phyloP scores from a whole-genome alignment of 306 rosid species.

The Nissolia schottii region DNA sequence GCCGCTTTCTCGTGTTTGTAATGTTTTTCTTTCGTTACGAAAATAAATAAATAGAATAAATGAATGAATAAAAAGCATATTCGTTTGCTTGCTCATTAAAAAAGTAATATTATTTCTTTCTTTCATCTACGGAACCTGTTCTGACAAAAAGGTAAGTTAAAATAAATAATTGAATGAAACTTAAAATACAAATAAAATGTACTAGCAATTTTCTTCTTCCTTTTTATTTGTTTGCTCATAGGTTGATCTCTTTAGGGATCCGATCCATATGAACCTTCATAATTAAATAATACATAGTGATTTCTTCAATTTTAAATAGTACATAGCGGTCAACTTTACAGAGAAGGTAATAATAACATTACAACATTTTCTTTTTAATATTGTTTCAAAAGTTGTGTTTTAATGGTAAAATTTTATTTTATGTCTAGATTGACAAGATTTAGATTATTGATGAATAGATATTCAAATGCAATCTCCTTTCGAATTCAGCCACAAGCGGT shows the following conservation, averaged over 20 bases:
- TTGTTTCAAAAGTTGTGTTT: too few relatives aligned
- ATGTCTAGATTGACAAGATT: too few relatives aligned
- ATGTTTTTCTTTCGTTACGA: neutral
- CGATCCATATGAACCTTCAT: neutral
- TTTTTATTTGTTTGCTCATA: neutral
- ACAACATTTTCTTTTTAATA: too few relatives aligned
- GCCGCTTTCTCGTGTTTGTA: conserved; percentile 1
- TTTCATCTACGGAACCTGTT: neutral
- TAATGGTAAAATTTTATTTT: too few relatives aligned
- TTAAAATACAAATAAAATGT: neutral
- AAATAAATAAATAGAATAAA: neutral
- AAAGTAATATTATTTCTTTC: neutral
- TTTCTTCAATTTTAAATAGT: neutral
- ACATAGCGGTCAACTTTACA: neutral
- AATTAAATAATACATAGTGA: neutral
- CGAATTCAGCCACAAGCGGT: too few relatives aligned
- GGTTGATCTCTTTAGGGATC: neutral
- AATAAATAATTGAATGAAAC: neutral
- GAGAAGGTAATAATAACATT: too few relatives aligned
- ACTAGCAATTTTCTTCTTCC: neutral
- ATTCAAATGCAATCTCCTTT: too few relatives aligned
- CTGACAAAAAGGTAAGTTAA: neutral
- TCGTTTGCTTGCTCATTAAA: neutral
- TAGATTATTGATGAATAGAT: too few relatives aligned
- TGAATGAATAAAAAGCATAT: too few relatives aligned